A percentile compares a stretch with the other conserved stretches of the same genome.
Evolutionary conservation across 2,329 filamentous ascomycete species (phyloP).

Genomic region (Fusarium algeriense): DNA sequence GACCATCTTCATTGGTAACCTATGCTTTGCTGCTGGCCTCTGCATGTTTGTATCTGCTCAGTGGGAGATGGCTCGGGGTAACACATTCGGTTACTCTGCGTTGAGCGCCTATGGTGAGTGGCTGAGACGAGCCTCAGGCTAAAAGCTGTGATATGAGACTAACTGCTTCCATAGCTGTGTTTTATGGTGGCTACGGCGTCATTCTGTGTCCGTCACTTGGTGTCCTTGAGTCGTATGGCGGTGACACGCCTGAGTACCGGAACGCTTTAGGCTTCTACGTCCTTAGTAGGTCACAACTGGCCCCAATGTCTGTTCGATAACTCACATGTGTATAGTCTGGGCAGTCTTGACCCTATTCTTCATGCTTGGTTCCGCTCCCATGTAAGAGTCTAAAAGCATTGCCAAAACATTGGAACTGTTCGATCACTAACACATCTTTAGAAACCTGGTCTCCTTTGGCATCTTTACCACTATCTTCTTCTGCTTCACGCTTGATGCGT

Average conservation of each 20-base stretch:
- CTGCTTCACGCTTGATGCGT: conserved; percentile 44
- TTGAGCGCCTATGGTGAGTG: conserved; percentile 45
- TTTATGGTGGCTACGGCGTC: conserved; percentile 48
- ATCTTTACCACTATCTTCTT: conserved; percentile 44
- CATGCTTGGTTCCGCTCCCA: conserved; percentile 41
- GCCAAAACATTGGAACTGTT: no score
- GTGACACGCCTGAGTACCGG: conserved; percentile 44
- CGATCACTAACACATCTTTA: neutral
- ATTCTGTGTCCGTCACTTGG: conserved; percentile 44
- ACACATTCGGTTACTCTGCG: conserved; percentile 48
- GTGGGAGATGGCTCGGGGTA: conserved; percentile 46
- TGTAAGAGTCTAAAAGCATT: conserved; percentile 23
- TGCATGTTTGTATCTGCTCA: conserved; percentile 48
- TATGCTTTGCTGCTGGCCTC: conserved; percentile 48
- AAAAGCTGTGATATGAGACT: neutral
- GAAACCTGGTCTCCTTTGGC: conserved; percentile 46
- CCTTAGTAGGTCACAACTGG: conserved; percentile 27
- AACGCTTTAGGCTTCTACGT: conserved; percentile 49
- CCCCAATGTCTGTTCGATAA: no score
- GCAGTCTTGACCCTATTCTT: conserved; percentile 47
- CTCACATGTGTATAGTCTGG: conserved; percentile 40
- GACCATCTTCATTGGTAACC: conserved; percentile 47
- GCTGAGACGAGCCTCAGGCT: accelerated
- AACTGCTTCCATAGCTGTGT: conserved; percentile 29
- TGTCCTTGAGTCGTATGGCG: conserved; percentile 45